Evolutionary conservation across 768 basidiomycete species (phyloP), one percentile per base, ranked within the genome.

Genomic region (Kwoniella mangroviensis): DNA sequence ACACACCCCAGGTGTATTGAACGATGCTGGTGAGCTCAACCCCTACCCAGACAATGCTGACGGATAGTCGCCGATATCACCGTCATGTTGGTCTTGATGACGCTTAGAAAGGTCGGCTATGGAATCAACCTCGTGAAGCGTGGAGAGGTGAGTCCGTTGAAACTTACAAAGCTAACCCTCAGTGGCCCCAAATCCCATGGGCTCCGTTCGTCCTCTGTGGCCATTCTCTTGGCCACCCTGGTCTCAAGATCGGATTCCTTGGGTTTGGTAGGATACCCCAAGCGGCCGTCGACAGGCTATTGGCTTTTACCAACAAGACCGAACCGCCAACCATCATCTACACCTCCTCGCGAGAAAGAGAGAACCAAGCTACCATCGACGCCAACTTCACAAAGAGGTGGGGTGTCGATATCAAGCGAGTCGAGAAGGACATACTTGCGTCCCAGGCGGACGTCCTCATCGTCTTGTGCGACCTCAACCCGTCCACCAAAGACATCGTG

Each of bases 221-320:
- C 0, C 91, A 82, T 7, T 76, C 80, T 3, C 73, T 84, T 65
- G 72, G 72, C 19, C 72, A 78, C 10, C 81, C 83, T 17, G 71
- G 68, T 22, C 66, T 82, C 28, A 95, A 90, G 1, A 88, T 90
- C 2, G 94, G 93, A 1, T 97, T 98, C 84, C 86, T 98, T 41
- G 97, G 97, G 13, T 98, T 98, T 75, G 96, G 96, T 6, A 89
- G 96, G 26, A 98, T 98, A 75, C 89, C 94, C 0, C 92, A 94
- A 76, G 90, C 90, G 22, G 91, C 91, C 0, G 87, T 96, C 52
- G 83, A 87, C 1, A 89, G 96, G 3, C 87, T 98, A 45, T 84
- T 91, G 11, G 89, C 92, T 0, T 98, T 98, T 79, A 93, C 82
- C 2, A 69, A 70, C 42, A 71, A 73, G 41, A 54, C 71, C 2